A percentile compares a stretch with the other conserved stretches of the same genome.
Evolutionary conservation across 768 basidiomycete species (phyloP).

Genomic region (Leccinum sublutescens): DNA sequence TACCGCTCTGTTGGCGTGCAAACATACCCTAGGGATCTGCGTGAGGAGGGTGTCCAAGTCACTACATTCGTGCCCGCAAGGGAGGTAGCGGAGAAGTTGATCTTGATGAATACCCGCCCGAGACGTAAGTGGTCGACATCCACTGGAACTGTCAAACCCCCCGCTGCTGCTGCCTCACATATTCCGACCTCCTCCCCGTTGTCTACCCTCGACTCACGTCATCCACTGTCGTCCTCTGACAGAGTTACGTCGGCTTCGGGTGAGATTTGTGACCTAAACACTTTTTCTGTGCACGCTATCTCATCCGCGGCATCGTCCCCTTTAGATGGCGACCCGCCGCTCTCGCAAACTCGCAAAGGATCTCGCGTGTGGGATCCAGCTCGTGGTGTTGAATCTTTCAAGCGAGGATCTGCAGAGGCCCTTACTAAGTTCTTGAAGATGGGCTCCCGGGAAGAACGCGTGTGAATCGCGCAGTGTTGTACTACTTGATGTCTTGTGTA

Average conservation of each 20-base stretch:
- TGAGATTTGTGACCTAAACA: slow-evolving; percentile 8
- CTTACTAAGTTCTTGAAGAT: slow-evolving; percentile 79
- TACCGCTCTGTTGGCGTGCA: slow-evolving; percentile 73
- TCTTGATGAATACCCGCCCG: slow-evolving; percentile 19
- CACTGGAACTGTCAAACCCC: slow-evolving; percentile 1
- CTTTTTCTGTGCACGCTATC: slow-evolving; percentile 40
- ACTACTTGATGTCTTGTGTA: background rate
- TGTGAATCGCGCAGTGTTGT: slow-evolving; percentile 7
- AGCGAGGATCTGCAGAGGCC: slow-evolving; percentile 84
- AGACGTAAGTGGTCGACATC: slow-evolving; percentile 22
- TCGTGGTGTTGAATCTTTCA: slow-evolving; percentile 82
- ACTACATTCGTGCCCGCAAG: slow-evolving; percentile 20
- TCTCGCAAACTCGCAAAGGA: slow-evolving; percentile 39
- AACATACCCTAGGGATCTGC: slow-evolving; percentile 55
- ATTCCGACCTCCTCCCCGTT: slow-evolving; percentile 1
- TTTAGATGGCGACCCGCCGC: slow-evolving; percentile 41
- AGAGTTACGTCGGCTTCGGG: slow-evolving; percentile 6
- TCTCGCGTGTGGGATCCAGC: slow-evolving; percentile 84
- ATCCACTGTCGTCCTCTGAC: slow-evolving; percentile 18
- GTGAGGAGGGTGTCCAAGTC: slow-evolving; percentile 61
- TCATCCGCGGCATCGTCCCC: slow-evolving; percentile 56
- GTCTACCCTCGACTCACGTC: slow-evolving; percentile 16
- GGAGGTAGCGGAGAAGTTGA: slow-evolving; percentile 24
- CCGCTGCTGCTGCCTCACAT: slow-evolving; percentile 2
- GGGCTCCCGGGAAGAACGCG: slow-evolving; percentile 64